phyloP scores from a whole-genome alignment of 2,329 filamentous ascomycete species.

The Escovopsis sp. region DNA sequence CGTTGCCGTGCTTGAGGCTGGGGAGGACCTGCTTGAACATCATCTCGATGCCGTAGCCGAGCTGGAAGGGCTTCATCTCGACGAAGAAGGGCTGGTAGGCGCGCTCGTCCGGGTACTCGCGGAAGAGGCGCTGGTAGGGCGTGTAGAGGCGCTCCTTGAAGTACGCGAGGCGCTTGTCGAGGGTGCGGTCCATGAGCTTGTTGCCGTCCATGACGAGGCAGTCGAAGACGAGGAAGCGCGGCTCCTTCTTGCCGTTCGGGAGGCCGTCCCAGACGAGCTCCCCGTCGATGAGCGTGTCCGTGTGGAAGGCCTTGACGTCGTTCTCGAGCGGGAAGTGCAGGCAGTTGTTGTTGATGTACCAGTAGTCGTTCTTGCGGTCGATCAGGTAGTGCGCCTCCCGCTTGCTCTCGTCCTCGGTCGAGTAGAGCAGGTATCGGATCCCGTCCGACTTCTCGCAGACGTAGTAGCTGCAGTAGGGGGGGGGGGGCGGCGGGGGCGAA shows the following conservation, averaged over 20 bases:
- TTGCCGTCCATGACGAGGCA: slow-evolving; percentile 70
- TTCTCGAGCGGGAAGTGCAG: slow-evolving; percentile 69
- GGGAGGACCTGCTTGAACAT: slow-evolving; percentile 86
- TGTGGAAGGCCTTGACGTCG: slow-evolving; percentile 55
- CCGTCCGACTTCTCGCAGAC: slow-evolving; percentile 98
- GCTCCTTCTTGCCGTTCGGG: slow-evolving; percentile 49
- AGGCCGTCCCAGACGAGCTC: slow-evolving; percentile 82
- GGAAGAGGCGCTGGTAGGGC: slow-evolving; percentile 50
- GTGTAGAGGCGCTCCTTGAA: slow-evolving; percentile 65
- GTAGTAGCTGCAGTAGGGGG: slow-evolving; percentile 51
- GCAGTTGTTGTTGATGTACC: slow-evolving; percentile 53
- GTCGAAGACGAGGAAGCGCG: slow-evolving; percentile 87
- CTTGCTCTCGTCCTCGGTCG: slow-evolving; percentile 49
- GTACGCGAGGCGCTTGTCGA: slow-evolving; percentile 81
- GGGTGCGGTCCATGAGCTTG: slow-evolving; percentile 59
- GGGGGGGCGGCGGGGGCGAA: too few relatives aligned
- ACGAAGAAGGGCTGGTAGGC: slow-evolving; percentile 63
- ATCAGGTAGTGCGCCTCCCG: slow-evolving; percentile 77
- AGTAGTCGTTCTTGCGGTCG: slow-evolving; percentile 96
- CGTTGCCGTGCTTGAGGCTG: slow-evolving; percentile 77
- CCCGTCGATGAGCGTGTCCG: slow-evolving; percentile 73
- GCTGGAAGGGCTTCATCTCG: slow-evolving; percentile 78
- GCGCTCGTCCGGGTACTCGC: slow-evolving; percentile 53
- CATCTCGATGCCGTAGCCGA: slow-evolving; percentile 76
- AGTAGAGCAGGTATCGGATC: slow-evolving; percentile 87